A percentile compares a stretch with the other conserved stretches of the same genome.
phyloP scores from a whole-genome alignment of 106 monocot species.

The Hemerocallis citrina region DNA sequence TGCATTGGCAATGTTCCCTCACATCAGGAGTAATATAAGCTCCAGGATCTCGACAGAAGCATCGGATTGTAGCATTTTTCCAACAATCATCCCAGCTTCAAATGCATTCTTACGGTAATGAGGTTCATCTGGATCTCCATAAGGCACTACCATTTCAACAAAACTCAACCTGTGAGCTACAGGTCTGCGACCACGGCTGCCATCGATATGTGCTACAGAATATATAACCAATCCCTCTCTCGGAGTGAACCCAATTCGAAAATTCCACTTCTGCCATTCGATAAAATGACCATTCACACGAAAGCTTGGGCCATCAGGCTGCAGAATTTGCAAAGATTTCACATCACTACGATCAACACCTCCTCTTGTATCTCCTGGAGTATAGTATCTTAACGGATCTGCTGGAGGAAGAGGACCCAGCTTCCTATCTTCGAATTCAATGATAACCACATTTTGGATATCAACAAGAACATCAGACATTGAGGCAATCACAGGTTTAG shows the following conservation, averaged over 20 bases:
- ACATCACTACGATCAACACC: constrained; percentile 96
- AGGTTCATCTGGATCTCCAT: constrained; percentile 98
- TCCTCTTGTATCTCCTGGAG: constrained; percentile 90
- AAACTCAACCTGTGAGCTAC: constrained; percentile 90
- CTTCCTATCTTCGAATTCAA: constrained; percentile 93
- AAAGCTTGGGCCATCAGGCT: constrained; percentile 98
- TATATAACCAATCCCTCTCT: constrained; percentile 92
- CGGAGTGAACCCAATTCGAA: constrained; percentile 93
- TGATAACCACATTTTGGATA: constrained; percentile 77
- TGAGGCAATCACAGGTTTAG: constrained; percentile 92
- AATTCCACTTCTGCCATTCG: constrained; percentile 99
- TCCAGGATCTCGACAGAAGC: too few species aligned
- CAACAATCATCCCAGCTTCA: constrained; percentile 97
- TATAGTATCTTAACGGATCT: constrained; percentile 92
- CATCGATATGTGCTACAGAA: constrained; percentile 95
- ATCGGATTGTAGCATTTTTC: too few species aligned
- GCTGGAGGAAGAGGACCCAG: constrained; percentile 86
- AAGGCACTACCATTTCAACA: constrained; percentile 99
- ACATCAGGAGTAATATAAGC: too few species aligned
- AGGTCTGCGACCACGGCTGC: constrained; percentile 80
- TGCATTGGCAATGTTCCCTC: too few species aligned
- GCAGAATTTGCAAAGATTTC: constrained; percentile 82
- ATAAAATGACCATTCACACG: constrained; percentile 83
- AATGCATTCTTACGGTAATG: constrained; percentile 98
- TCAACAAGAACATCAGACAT: constrained; percentile 96